These are phyloP conservation scores for apple (Malus domestica) DNA, from an alignment of 306 rosid genomes.

Conservation along the genomic window ASM211411v1 NC_041800.1:23701733-23702232, in stretches of 20 bases:
- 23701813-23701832: neutral
- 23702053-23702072: neutral
- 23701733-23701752: conserved; percentile 85
- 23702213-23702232: conserved; percentile 99
- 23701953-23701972: conserved; percentile 87
- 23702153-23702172: conserved; percentile 2
- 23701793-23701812: neutral
- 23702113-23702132: neutral
- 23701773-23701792: conserved; percentile 5
- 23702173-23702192: conserved; percentile 20
- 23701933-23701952: conserved; percentile 83
- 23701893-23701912: conserved; percentile 49
- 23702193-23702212: conserved; percentile 97
- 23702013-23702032: conserved; percentile 4
- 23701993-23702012: conserved; percentile 1
- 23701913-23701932: conserved; percentile 98
- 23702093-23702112: neutral
- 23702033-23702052: conserved; percentile 5
- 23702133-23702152: neutral
- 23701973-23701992: conserved; percentile 4
- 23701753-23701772: conserved; percentile 54
- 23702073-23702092: neutral
- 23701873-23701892: conserved; percentile 13
- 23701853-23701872: neutral
- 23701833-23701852: neutral